Percentiles rank a stretch among this genome's conserved stretches.
Evolutionary conservation across 208 protist genomes (phyloP).

Genomic region (Wallacemonas sp.): DNA sequence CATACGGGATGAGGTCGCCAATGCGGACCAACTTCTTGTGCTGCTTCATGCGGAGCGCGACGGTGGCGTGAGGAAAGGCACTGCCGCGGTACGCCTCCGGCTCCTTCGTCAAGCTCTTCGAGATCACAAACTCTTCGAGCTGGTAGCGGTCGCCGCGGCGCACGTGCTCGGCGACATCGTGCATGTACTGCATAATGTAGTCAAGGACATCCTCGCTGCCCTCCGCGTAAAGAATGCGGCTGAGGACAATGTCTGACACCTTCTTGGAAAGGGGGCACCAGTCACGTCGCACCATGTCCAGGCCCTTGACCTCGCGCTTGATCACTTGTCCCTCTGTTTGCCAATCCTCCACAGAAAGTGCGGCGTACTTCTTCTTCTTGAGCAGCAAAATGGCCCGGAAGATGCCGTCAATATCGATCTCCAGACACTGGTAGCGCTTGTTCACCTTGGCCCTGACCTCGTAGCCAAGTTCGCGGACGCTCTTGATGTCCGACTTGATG

Average conservation of each 20-base stretch:
- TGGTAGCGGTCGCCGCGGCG: slow-evolving; percentile 55
- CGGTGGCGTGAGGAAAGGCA: slow-evolving; percentile 93
- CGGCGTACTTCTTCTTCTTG: slow-evolving; percentile 95
- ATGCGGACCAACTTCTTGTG: slow-evolving; percentile 91
- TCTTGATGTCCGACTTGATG: slow-evolving; percentile 84
- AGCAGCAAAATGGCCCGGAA: slow-evolving; percentile 98
- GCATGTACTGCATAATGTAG: slow-evolving; percentile 93
- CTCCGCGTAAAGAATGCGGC: slow-evolving; percentile 92
- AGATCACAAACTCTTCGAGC: slow-evolving; percentile 97
- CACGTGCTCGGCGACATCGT: slow-evolving; percentile 73
- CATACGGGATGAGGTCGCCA: slow-evolving; percentile 97
- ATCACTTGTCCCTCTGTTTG: slow-evolving; percentile 62
- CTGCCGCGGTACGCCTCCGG: slow-evolving; percentile 95
- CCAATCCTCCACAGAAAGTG: slow-evolving; percentile 81
- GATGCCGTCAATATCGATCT: slow-evolving; percentile 99
- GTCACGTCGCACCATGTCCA: slow-evolving; percentile 99
- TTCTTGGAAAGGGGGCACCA: slow-evolving; percentile 98
- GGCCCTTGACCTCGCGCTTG: slow-evolving; percentile 96
- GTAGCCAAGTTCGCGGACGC: slow-evolving; percentile 89
- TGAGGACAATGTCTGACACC: slow-evolving; percentile 92
- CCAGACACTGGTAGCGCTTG: slow-evolving; percentile 96
- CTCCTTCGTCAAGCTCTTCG: slow-evolving; percentile 97
- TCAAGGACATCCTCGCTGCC: slow-evolving; percentile 88
- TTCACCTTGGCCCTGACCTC: slow-evolving; percentile 97
- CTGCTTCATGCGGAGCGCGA: slow-evolving; percentile 93